A percentile compares a stretch with the other conserved stretches of the same genome.
Conservation (phyloP, 306 rosid genomes). For the Clitoria ternatea region DNA sequence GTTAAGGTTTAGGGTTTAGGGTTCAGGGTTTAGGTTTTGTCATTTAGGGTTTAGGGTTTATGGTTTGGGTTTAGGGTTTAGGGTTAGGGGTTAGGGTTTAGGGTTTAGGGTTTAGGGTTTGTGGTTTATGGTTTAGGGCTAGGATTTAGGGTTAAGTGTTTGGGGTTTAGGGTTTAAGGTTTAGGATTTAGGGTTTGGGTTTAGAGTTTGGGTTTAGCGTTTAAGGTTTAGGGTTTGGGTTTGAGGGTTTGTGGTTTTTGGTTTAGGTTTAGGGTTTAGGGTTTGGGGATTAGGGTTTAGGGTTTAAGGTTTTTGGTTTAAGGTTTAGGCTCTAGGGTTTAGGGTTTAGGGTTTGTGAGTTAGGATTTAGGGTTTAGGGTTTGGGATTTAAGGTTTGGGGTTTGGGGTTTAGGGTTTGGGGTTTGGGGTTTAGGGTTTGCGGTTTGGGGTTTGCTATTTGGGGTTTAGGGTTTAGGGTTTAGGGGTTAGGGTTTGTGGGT, state of each 20-base stretch:
- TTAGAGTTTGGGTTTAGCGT: background rate
- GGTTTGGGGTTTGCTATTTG: no score
- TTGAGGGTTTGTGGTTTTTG: background rate
- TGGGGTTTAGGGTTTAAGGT: background rate
- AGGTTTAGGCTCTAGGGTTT: background rate
- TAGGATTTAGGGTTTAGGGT: no score
- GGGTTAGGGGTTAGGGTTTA: background rate
- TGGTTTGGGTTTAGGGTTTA: no score
- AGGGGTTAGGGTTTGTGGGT: no score
- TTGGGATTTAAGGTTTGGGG: no score
- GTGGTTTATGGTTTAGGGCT: background rate
- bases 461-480: no score
- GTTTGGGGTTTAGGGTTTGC: no score
- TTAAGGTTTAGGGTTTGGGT: no score
- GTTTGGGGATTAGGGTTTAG: no score
- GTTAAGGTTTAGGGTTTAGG: conserved; percentile 5
- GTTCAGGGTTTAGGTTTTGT: background rate
- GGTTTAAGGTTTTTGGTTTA: no score
- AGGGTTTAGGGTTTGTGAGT: background rate
- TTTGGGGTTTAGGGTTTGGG: no score
- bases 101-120: background rate
- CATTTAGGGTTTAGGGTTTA: background rate
- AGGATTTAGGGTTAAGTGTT: background rate
- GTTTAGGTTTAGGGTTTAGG: no score
- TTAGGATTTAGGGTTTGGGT: background rate